Evolutionary conservation across 306 rosid species (phyloP).

Genomic region (Urtica urens): DNA sequence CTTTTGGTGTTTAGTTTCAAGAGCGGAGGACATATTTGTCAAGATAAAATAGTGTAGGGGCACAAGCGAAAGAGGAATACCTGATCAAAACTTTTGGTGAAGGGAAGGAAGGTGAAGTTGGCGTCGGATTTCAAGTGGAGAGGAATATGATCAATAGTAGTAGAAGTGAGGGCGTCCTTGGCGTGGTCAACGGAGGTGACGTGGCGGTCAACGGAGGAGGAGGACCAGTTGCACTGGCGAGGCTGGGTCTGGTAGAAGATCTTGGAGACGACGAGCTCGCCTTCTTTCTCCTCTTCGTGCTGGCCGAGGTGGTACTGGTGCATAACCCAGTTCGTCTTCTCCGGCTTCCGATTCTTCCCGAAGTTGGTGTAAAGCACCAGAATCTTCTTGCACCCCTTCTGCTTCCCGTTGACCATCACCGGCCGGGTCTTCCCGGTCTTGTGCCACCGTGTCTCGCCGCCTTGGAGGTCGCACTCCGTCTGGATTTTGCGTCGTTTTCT

Average conservation of each 20-base stretch:
- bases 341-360: conserved; percentile 86
- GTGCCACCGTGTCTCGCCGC: conserved; percentile 96
- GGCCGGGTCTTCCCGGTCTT: conserved; percentile 94
- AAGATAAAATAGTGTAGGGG: no score
- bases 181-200: conserved; percentile 19
- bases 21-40: no score
- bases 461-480: conserved; percentile 65
- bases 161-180: conserved; percentile 15
- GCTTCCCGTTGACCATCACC: conserved; percentile 74
- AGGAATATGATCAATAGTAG: conserved; percentile 33
- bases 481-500: conserved; percentile 88
- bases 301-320: conserved; percentile 91
- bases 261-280: conserved; percentile 88
- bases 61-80: no score
- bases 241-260: conserved; percentile 96
- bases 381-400: conserved; percentile 93
- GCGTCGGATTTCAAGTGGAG: conserved; percentile 63
- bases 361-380: conserved; percentile 86
- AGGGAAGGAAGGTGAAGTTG: conserved; percentile 68
- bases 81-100: conserved; percentile 66
- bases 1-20: no score
- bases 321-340: conserved; percentile 98
- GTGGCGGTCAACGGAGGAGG: conserved; percentile 23
- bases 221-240: conserved; percentile 83
- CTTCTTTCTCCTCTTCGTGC: conserved; percentile 87